Percentiles rank a stretch among this genome's conserved stretches.
phyloP scores from a whole-genome alignment of 108 stramenopile species.

The Aurantiochytrium sp. region DNA sequence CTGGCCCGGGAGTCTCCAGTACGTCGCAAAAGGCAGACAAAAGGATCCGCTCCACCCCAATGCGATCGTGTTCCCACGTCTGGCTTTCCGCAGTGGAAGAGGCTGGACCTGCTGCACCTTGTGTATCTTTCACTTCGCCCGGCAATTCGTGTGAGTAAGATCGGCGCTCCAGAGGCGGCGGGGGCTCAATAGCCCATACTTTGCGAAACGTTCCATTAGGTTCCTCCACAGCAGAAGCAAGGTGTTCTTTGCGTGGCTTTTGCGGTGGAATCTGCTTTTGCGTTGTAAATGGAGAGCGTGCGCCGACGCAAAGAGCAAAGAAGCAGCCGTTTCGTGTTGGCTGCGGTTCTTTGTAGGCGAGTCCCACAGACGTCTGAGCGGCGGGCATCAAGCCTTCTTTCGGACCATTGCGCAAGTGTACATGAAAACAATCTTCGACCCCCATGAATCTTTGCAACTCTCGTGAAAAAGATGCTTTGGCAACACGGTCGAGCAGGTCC shows the following conservation, averaged over 20 bases:
- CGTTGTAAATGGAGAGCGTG: background rate
- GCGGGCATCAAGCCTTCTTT: background rate
- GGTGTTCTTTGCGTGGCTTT: too few species aligned
- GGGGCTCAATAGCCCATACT: background rate
- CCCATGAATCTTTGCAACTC: background rate
- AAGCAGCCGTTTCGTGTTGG: background rate
- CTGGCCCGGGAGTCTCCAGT: background rate
- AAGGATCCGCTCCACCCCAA: background rate
- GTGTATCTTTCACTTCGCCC: background rate
- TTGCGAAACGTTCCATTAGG: background rate
- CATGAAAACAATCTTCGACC: background rate
- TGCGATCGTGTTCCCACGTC: background rate
- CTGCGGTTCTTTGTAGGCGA: background rate
- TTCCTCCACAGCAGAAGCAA: too few species aligned
- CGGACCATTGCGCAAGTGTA: background rate
- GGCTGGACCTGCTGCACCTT: background rate
- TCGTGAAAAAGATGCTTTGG: background rate
- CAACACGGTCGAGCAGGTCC: background rate
- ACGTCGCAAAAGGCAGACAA: background rate
- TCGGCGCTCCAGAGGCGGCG: background rate
- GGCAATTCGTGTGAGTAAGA: background rate
- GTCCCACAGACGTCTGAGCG: background rate
- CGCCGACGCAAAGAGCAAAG: background rate
- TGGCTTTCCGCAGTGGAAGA: background rate
- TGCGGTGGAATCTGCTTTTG: too few species aligned